A percentile compares a stretch with the other conserved stretches of the same genome.
phyloP scores from a whole-genome alignment of 2,329 filamentous ascomycete species.

The Diaporthe capsici region DNA sequence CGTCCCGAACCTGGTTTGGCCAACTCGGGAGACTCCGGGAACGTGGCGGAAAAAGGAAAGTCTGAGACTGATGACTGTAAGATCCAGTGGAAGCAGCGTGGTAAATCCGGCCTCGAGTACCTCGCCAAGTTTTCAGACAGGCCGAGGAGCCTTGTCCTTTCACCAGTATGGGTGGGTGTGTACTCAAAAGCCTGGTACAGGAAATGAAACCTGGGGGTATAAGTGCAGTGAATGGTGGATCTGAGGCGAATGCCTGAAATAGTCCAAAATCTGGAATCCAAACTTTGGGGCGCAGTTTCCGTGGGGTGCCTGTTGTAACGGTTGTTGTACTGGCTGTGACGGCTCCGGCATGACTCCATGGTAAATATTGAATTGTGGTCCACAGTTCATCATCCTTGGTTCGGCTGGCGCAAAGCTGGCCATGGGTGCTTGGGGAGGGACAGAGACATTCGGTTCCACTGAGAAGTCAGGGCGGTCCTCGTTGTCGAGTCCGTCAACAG shows the following conservation, averaged over 20 bases:
- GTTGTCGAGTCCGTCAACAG: slow-evolving; percentile 65
- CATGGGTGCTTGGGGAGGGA: slow-evolving; percentile 5
- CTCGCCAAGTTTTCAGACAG: not conserved
- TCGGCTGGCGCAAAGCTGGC: slow-evolving; percentile 64
- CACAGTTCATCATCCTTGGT: slow-evolving; percentile 55
- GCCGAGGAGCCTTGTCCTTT: not conserved
- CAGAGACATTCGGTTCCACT: not conserved
- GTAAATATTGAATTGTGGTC: slow-evolving; percentile 64
- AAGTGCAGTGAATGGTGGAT: slow-evolving; percentile 66
- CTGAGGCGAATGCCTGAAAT: slow-evolving; percentile 63
- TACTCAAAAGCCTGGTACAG: slow-evolving; percentile 39
- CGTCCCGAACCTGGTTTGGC: not conserved
- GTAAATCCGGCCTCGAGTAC: not conserved
- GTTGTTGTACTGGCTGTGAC: slow-evolving; percentile 53
- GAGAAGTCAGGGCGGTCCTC: slow-evolving; percentile 52
- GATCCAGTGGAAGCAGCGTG: not conserved
- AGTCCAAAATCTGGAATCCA: slow-evolving; percentile 64
- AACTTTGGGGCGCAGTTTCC: slow-evolving; percentile 60
- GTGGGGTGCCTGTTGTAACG: slow-evolving; percentile 46
- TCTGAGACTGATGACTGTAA: not conserved
- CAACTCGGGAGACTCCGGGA: not conserved
- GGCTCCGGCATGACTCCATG: slow-evolving; percentile 56
- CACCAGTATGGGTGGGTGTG: slow-evolving; percentile 4
- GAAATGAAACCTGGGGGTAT: slow-evolving; percentile 65
- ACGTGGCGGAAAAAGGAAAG: not conserved